phyloP scores from a whole-genome alignment of 257 asterid genomes.

The Scutellaria galericulata region DNA sequence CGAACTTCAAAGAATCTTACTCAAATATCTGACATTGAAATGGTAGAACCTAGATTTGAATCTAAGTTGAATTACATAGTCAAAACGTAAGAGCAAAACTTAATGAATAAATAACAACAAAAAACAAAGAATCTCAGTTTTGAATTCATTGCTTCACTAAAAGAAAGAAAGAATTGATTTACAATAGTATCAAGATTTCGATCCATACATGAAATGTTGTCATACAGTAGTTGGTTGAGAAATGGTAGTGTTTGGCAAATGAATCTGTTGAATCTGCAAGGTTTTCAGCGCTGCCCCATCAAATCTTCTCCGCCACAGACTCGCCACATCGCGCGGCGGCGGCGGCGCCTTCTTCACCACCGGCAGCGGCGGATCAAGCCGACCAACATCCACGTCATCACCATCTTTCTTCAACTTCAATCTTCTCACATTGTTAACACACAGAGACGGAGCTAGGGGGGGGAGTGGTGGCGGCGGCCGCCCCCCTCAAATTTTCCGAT shows the following conservation, averaged over 20 bases:
- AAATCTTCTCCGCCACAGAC: constrained; percentile 76
- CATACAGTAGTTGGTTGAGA: constrained; percentile 55
- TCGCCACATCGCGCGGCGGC: constrained; percentile 46
- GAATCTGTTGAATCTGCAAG: constrained; percentile 56
- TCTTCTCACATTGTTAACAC: constrained; percentile 33
- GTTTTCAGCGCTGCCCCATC: constrained; percentile 49
- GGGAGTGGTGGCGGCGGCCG: too few relatives aligned
- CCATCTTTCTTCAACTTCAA: constrained; percentile 36
- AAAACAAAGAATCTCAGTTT: neutral
- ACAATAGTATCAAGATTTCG: constrained; percentile 15
- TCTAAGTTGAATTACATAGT: too few relatives aligned
- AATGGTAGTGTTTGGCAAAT: constrained; percentile 31
- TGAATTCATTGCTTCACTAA: neutral
- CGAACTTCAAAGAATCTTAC: neutral
- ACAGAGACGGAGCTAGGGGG: too few relatives aligned
- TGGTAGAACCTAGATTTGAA: neutral
- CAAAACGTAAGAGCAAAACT: neutral
- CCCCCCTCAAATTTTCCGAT: too few relatives aligned
- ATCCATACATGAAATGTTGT: constrained; percentile 12
- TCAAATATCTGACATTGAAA: too few relatives aligned
- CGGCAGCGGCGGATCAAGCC: constrained; percentile 87
- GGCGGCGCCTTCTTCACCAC: constrained; percentile 55
- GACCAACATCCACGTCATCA: constrained; percentile 41
- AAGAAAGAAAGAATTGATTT: constrained; percentile 7
- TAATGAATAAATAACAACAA: neutral